A percentile compares a stretch with the other conserved stretches of the same genome.
Conservation (phyloP, 176 grass and related monocot species). For the Ananas comosus region DNA sequence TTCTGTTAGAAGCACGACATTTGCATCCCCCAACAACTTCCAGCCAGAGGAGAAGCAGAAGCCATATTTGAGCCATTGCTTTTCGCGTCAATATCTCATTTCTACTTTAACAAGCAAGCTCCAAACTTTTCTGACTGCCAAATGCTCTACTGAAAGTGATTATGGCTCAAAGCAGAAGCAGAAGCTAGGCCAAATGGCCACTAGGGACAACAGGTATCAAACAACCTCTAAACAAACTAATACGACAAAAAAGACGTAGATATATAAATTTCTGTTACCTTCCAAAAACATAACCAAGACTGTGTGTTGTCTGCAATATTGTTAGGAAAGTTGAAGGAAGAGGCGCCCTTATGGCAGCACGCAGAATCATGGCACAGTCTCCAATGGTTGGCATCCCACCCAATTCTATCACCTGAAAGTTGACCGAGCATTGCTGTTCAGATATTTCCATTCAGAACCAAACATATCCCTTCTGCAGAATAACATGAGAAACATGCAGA, state of each 20-base stretch:
- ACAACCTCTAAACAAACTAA: no score
- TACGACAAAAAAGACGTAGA: background rate
- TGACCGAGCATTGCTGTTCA: background rate
- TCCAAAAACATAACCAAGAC: constrained; percentile 80
- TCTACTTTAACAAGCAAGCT: no score
- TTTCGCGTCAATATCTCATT: no score
- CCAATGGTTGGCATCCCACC: constrained; percentile 81
- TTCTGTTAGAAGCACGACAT: no score
- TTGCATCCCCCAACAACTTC: no score
- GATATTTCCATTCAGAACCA: background rate
- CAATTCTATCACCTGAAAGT: constrained; percentile 77
- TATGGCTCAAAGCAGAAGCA: no score
- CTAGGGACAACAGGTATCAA: no score
- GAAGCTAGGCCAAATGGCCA: no score
- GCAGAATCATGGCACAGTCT: constrained; percentile 79
- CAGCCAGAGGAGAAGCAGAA: no score
- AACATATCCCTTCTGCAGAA: background rate
- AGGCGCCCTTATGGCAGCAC: constrained; percentile 78
- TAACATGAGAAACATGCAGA: background rate
- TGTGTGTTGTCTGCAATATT: constrained; percentile 81
- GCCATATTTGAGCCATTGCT: no score
- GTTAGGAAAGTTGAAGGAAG: constrained; percentile 61
- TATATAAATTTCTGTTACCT: constrained; percentile 46
- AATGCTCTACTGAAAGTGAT: no score
- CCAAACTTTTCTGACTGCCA: no score